Conservation (phyloP, 2,329 filamentous ascomycete genomes). For the Dissoconium aciculare region DNA sequence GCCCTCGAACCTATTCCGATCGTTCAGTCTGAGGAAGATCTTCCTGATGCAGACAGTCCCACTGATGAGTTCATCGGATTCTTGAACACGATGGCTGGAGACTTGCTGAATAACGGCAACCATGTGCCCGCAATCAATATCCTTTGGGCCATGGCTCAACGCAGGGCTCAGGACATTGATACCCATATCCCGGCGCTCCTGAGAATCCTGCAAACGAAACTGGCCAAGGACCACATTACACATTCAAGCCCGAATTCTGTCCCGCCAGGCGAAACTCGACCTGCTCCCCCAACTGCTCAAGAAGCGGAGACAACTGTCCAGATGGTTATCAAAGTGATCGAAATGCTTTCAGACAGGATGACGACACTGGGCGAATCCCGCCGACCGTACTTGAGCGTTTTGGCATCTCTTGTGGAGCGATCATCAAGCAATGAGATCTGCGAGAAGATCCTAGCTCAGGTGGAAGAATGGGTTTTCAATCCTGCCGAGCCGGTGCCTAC, state of each 20-base stretch:
- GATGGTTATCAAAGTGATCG: slow-evolving; percentile 87
- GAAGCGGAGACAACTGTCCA: slow-evolving; percentile 81
- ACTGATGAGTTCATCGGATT: slow-evolving; percentile 79
- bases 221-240: slow-evolving; percentile 83
- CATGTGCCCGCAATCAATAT: slow-evolving; percentile 85
- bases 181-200: slow-evolving; percentile 76
- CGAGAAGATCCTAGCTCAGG: slow-evolving; percentile 83
- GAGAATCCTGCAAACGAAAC: slow-evolving; percentile 82
- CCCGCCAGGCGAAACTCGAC: slow-evolving; percentile 30
- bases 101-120: slow-evolving; percentile 59
- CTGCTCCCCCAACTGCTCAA: slow-evolving; percentile 47
- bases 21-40: slow-evolving; percentile 58
- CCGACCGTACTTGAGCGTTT: slow-evolving; percentile 82
- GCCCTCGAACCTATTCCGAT: slow-evolving; percentile 82
- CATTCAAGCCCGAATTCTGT: slow-evolving; percentile 50
- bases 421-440: slow-evolving; percentile 77
- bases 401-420: slow-evolving; percentile 90
- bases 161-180: slow-evolving; percentile 76
- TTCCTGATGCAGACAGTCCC: slow-evolving; percentile 51
- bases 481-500: slow-evolving; percentile 93
- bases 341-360: slow-evolving; percentile 83
- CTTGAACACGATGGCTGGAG: slow-evolving; percentile 71
- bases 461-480: slow-evolving; percentile 91
- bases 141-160: slow-evolving; percentile 76
- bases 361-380: slow-evolving; percentile 81